These are phyloP conservation scores for Rhodotorula mucilaginosa DNA, from an alignment of 1,284 basidiomycete species.

Conservation along the genomic window DNA sequence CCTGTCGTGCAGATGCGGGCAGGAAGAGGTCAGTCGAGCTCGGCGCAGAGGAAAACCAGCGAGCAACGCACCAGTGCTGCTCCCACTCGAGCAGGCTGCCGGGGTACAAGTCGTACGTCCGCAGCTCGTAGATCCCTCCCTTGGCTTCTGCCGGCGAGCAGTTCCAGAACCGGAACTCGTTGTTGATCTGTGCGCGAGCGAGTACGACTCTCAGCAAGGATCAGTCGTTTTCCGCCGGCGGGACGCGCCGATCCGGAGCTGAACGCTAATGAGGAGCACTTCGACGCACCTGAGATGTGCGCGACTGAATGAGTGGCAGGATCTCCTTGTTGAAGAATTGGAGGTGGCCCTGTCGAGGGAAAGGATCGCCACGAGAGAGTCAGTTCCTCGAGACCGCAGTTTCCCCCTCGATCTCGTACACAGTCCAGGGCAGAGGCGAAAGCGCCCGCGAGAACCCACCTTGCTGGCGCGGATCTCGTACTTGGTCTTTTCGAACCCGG, in stretches of 20 bases:
- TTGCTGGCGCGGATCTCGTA: conserved; percentile 61
- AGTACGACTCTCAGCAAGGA: too few relatives aligned
- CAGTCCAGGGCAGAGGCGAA: too few relatives aligned
- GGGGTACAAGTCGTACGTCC: conserved; percentile 69
- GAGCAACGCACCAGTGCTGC: conserved; percentile 66
- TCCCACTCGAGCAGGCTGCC: conserved; percentile 92
- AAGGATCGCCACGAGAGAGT: not conserved
- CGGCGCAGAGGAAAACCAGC: too few relatives aligned
- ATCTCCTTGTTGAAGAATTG: conserved; percentile 59
- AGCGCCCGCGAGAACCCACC: too few relatives aligned
- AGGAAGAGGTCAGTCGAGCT: not conserved
- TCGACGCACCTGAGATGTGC: conserved; percentile 60
- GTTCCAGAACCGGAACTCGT: conserved; percentile 85
- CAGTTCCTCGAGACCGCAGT: not conserved
- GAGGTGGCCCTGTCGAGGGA: conserved; percentile 57
- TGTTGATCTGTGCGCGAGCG: conserved; percentile 52
- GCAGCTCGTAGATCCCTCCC: conserved; percentile 86
- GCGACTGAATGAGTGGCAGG: conserved; percentile 50
- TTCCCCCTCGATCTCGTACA: too few relatives aligned
- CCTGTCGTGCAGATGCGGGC: conserved; percentile 19
- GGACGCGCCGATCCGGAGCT: too few relatives aligned
- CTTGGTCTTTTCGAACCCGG: conserved; percentile 63
- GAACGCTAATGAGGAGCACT: not conserved
- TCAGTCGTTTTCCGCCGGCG: too few relatives aligned
- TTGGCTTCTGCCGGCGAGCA: conserved; percentile 80